Evolutionary conservation across 2,329 filamentous ascomycete species (phyloP), one percentile per base, ranked within the genome.

Genomic region (Colletotrichum paranaense): DNA sequence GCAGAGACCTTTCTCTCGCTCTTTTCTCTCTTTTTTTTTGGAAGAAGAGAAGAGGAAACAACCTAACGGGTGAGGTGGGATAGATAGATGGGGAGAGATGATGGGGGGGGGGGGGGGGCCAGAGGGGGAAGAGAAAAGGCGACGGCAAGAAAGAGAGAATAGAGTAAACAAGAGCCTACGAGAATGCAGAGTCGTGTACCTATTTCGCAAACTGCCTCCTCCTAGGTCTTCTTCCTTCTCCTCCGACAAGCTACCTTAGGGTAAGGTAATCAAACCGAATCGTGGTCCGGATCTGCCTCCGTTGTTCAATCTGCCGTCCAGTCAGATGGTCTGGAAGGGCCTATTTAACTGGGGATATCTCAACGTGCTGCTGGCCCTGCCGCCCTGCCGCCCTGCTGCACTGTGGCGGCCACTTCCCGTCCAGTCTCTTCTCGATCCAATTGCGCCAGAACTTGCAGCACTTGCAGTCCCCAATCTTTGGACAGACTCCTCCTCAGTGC

Each of bases 241-340:
- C 16, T 49, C 42, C 42, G 19, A 3, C 16, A 49, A 49, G 42
- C 42, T 49, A 11, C 30, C 30, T 32, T 32, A 11, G 30, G 30
- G 30, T 30, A 49, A 7, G 42, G 42, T n/a, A 49, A 49, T 49
- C 42, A 49, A 49, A 49, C 42, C 16, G 19, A 49, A 49, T 35
- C 14, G 26, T 63, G 59, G 38, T 53, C 59, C 70, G 70, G 70
- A 73, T 49, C 59, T 73, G 46, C 59, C 70, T 73, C 70, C 70
- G 70, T 59, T 55, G 32, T 42, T 56, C 55, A 12, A 64, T 52
- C 57, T 67, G 59, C 63, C 62, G 32, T 67, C 68, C 68, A 71
- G 53, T 70, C 28, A 59, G 22, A 42, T 38, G 53, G 22, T 52
- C 67, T 65, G 42, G 60, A 62, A 62, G 24, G 46, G 22, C 9